Base-by-base conservation (phyloP, 352 stramenopile genomes). In the Thalassiosira mediterranea region DNA sequence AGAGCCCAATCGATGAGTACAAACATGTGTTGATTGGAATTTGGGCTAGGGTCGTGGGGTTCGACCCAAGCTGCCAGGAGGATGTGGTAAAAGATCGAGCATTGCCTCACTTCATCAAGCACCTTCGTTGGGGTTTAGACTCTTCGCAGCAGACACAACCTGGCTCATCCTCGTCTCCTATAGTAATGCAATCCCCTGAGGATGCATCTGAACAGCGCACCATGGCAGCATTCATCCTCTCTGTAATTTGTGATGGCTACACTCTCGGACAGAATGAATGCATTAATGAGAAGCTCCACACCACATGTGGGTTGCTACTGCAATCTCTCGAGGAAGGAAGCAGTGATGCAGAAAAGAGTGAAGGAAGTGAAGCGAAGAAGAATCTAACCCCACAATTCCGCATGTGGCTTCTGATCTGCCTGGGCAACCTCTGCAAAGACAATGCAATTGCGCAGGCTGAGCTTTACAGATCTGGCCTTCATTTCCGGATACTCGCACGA, bases 11-110 rank as follows among this genome's bases (percentile, higher is more conserved):
- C 4, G 94, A 90, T 31, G 96, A 99, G 67, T 95, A 99, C 37
- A 96, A 97, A 29, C 95, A 97, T 54, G 93, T 98, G 3, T 88
- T 99, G 10, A 94, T 96, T 8, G 86, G 83, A 56, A 96, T 96
- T 65, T 97, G 93, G 94, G 90, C 96, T 21, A 97, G 96, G 71
- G 98, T 99, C 28, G 78, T 99, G 3, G 91, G 91, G 17, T 95
- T 99, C 46, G 97, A 99, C 72, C 79, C 90, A n/a, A 98, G 94
- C 44, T 98, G 96, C 69, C 91, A 98, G 75, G 86, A 94, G 19
- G 97, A 99, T 73, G 86, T 99, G 19, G 95, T 99, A 1, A 98
- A 98, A 76, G 96, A 99, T 48, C 92, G 97, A 54, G 94, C 95
- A 3, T 89, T 98, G 64, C 87, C 90, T 38, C 97, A 98, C 80